phyloP scores from a whole-genome alignment of 2,329 filamentous ascomycete species.

The Fusarium foetens region DNA sequence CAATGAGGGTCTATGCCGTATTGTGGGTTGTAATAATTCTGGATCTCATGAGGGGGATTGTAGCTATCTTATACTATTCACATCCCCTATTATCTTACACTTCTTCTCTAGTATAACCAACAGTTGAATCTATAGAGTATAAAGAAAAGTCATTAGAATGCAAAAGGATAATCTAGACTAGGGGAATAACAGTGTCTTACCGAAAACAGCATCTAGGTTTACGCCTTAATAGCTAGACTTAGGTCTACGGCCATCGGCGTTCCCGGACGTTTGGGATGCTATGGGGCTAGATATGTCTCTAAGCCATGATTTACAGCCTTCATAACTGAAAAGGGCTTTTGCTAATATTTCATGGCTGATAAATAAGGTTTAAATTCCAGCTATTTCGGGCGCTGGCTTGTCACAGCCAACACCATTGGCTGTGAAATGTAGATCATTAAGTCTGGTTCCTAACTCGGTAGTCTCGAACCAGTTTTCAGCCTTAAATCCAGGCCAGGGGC shows the following conservation, averaged over 20 bases:
- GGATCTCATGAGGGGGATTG: accelerated
- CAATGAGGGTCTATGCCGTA: accelerated
- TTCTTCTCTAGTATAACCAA: accelerated
- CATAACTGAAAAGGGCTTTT: neutral
- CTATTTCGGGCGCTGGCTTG: neutral
- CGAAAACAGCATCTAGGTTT: neutral
- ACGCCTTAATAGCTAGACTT: neutral
- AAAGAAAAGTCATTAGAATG: accelerated
- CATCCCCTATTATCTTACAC: accelerated
- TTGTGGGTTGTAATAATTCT: accelerated
- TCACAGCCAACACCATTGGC: neutral
- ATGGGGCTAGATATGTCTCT: neutral
- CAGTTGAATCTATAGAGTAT: accelerated
- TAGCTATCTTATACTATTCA: no score
- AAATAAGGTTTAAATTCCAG: neutral
- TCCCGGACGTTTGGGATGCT: neutral
- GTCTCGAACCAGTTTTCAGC: accelerated
- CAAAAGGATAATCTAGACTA: neutral
- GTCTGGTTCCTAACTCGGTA: neutral
- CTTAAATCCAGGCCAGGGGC: neutral
- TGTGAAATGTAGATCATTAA: neutral
- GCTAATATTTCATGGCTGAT: accelerated
- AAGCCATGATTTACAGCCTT: neutral
- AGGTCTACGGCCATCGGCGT: neutral
- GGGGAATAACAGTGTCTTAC: accelerated